Percentiles rank a stretch among this genome's conserved stretches.
Evolutionary conservation across 2,329 filamentous ascomycete species (phyloP).

Genomic region (Graphilbum ipis-grandicollis): DNA sequence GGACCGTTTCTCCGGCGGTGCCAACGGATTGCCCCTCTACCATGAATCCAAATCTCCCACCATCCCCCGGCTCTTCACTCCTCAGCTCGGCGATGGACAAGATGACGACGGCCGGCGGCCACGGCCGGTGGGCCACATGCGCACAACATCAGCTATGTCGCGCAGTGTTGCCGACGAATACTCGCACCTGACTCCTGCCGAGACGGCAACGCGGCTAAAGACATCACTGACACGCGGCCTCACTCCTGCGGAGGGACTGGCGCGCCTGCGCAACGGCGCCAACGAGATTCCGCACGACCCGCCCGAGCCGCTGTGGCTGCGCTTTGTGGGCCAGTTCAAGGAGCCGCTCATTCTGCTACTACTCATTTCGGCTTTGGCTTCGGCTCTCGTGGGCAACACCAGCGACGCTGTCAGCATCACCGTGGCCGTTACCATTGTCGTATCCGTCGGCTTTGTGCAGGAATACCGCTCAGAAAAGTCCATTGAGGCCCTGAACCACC

Average conservation of each 20-base stretch:
- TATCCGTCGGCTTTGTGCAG: slow-evolving; percentile 89
- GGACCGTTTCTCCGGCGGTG: slow-evolving; percentile 7
- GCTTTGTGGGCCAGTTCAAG: slow-evolving; percentile 92
- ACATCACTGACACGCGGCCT: slow-evolving; percentile 77
- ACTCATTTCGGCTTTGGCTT: slow-evolving; percentile 72
- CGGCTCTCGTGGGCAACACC: slow-evolving; percentile 77
- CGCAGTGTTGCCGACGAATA: slow-evolving; percentile 40
- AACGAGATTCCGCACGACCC: slow-evolving; percentile 93
- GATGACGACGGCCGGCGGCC: slow-evolving; percentile 8
- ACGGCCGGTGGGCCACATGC: slow-evolving; percentile 7
- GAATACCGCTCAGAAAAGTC: slow-evolving; percentile 97
- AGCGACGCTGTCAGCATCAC: slow-evolving; percentile 95
- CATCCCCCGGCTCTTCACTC: slow-evolving; percentile 6
- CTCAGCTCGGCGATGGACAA: slow-evolving; percentile 4
- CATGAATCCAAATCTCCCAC: background rate
- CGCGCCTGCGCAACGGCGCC: slow-evolving; percentile 62
- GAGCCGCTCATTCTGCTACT: slow-evolving; percentile 90
- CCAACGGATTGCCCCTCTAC: slow-evolving; percentile 10
- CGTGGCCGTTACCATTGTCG: slow-evolving; percentile 89
- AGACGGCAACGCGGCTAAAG: slow-evolving; percentile 59
- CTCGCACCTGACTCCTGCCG: slow-evolving; percentile 53
- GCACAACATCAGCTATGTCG: slow-evolving; percentile 15
- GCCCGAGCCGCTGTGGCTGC: slow-evolving; percentile 84
- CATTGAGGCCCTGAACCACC: slow-evolving; percentile 78
- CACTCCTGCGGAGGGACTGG: slow-evolving; percentile 62